These are phyloP conservation scores for Talaromyces marneffei DNA, from an alignment of 2,329 filamentous ascomycete genomes.

Conservation along the genomic window DNA sequence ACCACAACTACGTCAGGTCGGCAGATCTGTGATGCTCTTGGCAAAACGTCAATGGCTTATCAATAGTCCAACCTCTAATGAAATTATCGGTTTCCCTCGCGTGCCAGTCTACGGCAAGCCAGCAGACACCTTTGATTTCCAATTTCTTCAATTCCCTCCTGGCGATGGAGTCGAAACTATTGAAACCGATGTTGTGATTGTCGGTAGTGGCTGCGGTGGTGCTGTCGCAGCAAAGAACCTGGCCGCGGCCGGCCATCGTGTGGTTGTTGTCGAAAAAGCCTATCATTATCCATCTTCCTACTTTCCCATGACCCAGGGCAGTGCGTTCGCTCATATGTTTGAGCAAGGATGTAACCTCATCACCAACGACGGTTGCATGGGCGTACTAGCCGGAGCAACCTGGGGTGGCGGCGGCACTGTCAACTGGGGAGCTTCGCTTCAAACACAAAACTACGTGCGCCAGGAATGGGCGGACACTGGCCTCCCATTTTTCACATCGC, in stretches of 20 bases:
- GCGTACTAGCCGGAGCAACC: constrained; percentile 61
- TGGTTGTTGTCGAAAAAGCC: constrained; percentile 76
- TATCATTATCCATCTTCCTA: constrained; percentile 68
- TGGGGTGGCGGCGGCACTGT: constrained; percentile 85
- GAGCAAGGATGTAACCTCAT: constrained; percentile 58
- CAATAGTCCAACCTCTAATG: constrained; percentile 46
- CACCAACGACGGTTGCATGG: constrained; percentile 54
- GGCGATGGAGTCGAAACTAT: constrained; percentile 53
- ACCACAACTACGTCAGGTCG: constrained; percentile 46
- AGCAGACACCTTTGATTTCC: constrained; percentile 48
- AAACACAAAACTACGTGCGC: constrained; percentile 70
- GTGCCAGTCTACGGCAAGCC: constrained; percentile 50
- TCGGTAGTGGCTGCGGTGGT: constrained; percentile 83
- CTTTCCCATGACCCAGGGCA: constrained; percentile 65
- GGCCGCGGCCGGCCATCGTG: constrained; percentile 66
- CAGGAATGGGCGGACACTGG: constrained; percentile 70
- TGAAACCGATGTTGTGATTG: constrained; percentile 74
- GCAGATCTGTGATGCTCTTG: constrained; percentile 46
- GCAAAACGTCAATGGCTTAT: constrained; percentile 50
- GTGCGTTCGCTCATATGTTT: constrained; percentile 59
- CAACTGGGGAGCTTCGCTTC: constrained; percentile 69
- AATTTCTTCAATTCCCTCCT: constrained; percentile 54
- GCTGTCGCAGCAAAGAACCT: constrained; percentile 75
- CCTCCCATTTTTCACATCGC: constrained; percentile 66
- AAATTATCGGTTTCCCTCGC: constrained; percentile 49